Percentiles rank a stretch among this genome's conserved stretches.
phyloP scores from a whole-genome alignment of 2,329 filamentous ascomycete species.

The Penicillium expansum region DNA sequence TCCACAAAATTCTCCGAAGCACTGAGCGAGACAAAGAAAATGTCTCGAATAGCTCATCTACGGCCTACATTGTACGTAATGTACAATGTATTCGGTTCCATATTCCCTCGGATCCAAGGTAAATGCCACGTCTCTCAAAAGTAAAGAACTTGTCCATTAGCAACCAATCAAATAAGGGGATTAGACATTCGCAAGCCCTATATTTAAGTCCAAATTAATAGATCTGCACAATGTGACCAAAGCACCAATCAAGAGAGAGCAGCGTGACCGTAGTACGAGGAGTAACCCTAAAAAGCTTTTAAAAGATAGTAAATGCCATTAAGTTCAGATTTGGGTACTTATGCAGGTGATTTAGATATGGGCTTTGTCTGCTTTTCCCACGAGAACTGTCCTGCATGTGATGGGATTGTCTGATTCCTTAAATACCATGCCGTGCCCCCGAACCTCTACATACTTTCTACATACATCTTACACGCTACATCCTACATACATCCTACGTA shows the following conservation, averaged over 20 bases:
- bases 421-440: not conserved
- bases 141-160: not conserved
- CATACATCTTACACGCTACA: not conserved
- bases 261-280: not conserved
- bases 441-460: not conserved
- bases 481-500: not conserved
- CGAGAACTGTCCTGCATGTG: not conserved
- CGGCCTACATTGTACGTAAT: not conserved
- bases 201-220: not conserved
- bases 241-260: not conserved
- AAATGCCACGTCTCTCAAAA: not conserved
- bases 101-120: not conserved
- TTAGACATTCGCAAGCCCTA: not conserved
- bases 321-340: not conserved
- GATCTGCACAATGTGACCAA: not conserved
- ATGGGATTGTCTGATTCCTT: not conserved
- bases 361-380: not conserved
- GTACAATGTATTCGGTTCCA: not conserved
- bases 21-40: not conserved
- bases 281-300: not conserved
- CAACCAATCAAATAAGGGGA: too few relatives aligned
- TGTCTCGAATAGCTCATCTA: not conserved
- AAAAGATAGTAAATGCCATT: not conserved
- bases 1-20: not conserved
- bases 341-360: not conserved